phyloP scores from a whole-genome alignment of 306 rosid species.

The Aeschynomene evenia region DNA sequence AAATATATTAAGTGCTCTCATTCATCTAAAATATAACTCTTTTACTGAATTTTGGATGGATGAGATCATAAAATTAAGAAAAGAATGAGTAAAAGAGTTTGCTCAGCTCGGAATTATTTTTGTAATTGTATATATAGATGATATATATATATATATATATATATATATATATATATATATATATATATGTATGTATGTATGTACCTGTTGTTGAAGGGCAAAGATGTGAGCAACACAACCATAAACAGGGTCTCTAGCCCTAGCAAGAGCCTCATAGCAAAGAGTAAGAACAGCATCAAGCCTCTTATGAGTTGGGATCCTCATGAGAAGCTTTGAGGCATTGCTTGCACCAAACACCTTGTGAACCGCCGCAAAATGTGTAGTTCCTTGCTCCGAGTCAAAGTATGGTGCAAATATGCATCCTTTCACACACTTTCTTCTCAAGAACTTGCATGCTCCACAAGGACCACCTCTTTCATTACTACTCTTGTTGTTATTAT shows the following conservation, averaged over 20 bases:
- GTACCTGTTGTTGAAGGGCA: constrained; percentile 88
- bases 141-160: too few relatives aligned
- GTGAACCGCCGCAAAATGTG: constrained; percentile 90
- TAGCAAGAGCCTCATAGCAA: constrained; percentile 77
- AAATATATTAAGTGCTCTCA: too few relatives aligned
- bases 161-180: too few relatives aligned
- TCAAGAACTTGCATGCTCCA: constrained; percentile 89
- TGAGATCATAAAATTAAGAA: too few relatives aligned
- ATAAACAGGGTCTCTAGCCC: constrained; percentile 84
- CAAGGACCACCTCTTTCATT: constrained; percentile 64
- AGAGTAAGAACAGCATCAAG: constrained; percentile 81
- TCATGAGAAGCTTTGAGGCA: constrained; percentile 75
- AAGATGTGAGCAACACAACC: constrained; percentile 84
- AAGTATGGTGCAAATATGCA: constrained; percentile 92
- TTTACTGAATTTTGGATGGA: too few relatives aligned
- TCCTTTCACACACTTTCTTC: constrained; percentile 78
- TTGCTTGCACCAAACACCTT: constrained; percentile 98
- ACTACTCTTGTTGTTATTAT: constrained; percentile 28
- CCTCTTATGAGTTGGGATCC: constrained; percentile 62
- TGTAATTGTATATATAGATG: too few relatives aligned
- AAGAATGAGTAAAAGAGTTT: too few relatives aligned
- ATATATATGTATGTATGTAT: too few relatives aligned
- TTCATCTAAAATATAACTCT: too few relatives aligned
- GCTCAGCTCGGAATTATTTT: too few relatives aligned
- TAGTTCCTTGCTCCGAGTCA: constrained; percentile 78